Percentiles rank a stretch among this genome's conserved stretches.
Evolutionary conservation across 495 filamentous ascomycete genomes (phyloP).

Genomic region (Filosporella fistucella): DNA sequence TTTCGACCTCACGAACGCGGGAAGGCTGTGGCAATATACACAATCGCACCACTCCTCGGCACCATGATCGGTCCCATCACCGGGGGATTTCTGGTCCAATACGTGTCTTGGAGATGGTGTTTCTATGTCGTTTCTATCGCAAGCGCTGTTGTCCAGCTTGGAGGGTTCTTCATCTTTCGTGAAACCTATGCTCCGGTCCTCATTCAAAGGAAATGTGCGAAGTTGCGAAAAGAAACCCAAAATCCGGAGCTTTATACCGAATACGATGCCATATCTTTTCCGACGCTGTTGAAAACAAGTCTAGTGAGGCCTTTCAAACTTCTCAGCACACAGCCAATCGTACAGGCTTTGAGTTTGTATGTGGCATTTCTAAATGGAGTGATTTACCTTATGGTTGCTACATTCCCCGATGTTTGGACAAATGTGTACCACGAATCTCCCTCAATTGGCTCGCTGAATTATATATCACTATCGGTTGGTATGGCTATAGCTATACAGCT

Average conservation of each 20-base stretch:
- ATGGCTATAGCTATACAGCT: no score
- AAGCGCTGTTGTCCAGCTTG: no score
- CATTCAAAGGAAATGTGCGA: slow-evolving; percentile 22
- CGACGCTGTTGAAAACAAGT: slow-evolving; percentile 41
- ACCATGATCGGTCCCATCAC: slow-evolving; percentile 41
- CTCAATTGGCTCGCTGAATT: slow-evolving; percentile 60
- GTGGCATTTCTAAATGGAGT: slow-evolving; percentile 61
- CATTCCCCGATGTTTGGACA: slow-evolving; percentile 59
- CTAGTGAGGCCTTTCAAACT: slow-evolving; percentile 54
- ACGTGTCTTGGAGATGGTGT: slow-evolving; percentile 62
- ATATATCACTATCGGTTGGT: no score
- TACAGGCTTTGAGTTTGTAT: slow-evolving; percentile 49
- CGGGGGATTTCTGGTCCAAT: slow-evolving; percentile 47
- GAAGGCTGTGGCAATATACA: slow-evolving; percentile 77
- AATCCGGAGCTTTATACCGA: slow-evolving; percentile 39
- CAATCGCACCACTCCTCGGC: slow-evolving; percentile 63
- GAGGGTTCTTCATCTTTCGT: slow-evolving; percentile 38
- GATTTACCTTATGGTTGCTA: slow-evolving; percentile 65
- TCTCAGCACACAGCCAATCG: slow-evolving; percentile 54
- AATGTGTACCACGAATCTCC: slow-evolving; percentile 53
- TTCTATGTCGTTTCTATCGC: no score
- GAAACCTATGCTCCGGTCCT: slow-evolving; percentile 31
- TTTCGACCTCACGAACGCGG: slow-evolving; percentile 73
- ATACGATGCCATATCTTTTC: slow-evolving; percentile 40
- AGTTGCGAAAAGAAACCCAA: slow-evolving; percentile 34